Evolutionary conservation across 164 flowering plant genomes (phyloP).

Genomic region (Aristolochia californica): DNA sequence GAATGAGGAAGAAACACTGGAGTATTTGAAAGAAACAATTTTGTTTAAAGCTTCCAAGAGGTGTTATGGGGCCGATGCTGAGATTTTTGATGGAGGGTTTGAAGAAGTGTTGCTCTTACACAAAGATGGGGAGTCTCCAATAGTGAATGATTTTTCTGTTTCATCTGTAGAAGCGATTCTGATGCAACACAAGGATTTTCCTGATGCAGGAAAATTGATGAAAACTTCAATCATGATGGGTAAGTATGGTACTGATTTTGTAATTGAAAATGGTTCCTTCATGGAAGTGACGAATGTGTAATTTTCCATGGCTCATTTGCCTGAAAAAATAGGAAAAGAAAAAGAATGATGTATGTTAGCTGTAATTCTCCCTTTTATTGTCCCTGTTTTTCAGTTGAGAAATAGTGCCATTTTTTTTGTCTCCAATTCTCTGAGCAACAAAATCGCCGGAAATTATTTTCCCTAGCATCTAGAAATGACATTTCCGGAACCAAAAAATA

Average conservation of each 20-base stretch:
- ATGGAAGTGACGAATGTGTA: no score
- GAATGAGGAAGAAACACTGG: conserved; percentile 58
- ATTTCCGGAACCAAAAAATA: not conserved
- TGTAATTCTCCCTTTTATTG: no score
- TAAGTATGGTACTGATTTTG: conserved; percentile 21
- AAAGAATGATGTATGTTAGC: no score
- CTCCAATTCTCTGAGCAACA: no score
- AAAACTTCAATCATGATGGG: conserved; percentile 69
- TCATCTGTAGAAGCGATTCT: conserved; percentile 62
- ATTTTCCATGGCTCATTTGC: no score
- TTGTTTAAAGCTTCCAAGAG: conserved; percentile 67
- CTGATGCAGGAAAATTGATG: conserved; percentile 90
- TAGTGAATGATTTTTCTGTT: no score
- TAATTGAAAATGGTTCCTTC: conserved; percentile 20
- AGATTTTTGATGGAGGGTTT: conserved; percentile 60
- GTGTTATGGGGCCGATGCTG: conserved; percentile 64
- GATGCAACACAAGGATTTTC: conserved; percentile 75
- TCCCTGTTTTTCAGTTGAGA: no score
- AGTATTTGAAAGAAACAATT: conserved; percentile 36
- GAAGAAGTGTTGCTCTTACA: conserved; percentile 62
- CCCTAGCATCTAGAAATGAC: no score
- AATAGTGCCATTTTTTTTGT: no score
- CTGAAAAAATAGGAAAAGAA: no score
- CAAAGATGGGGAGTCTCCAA: conserved; percentile 25
- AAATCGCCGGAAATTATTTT: no score